phyloP scores from a whole-genome alignment of 108 stramenopile genomes.

The Schizochytrium sp. region DNA sequence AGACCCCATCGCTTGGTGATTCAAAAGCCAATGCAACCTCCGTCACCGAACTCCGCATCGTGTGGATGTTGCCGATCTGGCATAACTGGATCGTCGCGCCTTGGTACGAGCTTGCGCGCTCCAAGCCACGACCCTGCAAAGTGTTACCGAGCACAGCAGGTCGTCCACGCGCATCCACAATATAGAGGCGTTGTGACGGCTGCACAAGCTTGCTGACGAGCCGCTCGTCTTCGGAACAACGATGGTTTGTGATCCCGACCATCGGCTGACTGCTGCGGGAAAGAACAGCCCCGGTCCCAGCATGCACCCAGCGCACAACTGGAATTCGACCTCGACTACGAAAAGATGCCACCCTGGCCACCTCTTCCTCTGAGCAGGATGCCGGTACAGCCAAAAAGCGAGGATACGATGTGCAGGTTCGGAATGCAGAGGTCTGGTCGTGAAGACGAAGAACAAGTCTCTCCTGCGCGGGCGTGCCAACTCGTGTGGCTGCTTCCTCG shows the following conservation, averaged over 20 bases:
- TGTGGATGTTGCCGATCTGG: conserved; percentile 32
- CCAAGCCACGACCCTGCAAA: background rate
- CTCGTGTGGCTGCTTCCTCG: background rate
- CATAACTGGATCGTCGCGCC: background rate
- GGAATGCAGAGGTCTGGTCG: background rate
- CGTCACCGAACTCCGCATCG: conserved; percentile 1
- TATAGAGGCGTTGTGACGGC: background rate
- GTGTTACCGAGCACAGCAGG: background rate
- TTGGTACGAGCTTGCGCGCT: background rate
- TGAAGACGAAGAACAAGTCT: background rate
- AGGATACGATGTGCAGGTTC: background rate
- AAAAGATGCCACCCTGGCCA: background rate
- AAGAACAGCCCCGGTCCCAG: background rate
- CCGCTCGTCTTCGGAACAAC: background rate
- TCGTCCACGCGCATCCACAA: background rate
- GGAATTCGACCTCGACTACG: background rate
- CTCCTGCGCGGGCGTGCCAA: background rate
- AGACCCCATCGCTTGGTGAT: background rate
- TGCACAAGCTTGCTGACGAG: background rate
- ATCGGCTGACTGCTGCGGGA: conserved; percentile 9
- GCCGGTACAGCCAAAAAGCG: background rate
- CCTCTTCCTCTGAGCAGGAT: background rate
- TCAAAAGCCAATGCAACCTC: background rate
- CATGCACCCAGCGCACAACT: background rate
- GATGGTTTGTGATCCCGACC: background rate